phyloP scores from a whole-genome alignment of 2,329 filamentous ascomycete genomes.

The Botrytis fragariae region DNA sequence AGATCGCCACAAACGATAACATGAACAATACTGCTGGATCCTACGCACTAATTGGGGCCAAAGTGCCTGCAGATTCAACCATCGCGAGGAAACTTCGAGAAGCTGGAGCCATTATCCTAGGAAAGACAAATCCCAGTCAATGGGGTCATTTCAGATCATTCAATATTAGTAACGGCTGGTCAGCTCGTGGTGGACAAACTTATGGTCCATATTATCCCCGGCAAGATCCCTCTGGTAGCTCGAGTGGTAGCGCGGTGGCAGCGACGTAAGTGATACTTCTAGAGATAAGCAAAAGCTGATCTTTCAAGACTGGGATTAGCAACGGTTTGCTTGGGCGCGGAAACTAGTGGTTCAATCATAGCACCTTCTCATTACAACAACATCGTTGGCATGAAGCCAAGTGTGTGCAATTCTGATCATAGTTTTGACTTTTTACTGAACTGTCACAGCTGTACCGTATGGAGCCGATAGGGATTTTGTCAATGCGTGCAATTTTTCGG shows the following conservation, averaged over 20 bases:
- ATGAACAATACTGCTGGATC: slow-evolving; percentile 45
- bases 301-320: slow-evolving; percentile 38
- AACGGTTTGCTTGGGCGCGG: slow-evolving; percentile 46
- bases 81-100: slow-evolving; percentile 22
- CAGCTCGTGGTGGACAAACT: slow-evolving; percentile 58
- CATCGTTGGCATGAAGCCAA: slow-evolving; percentile 23
- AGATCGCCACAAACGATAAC: slow-evolving; percentile 38
- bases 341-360: slow-evolving; percentile 21
- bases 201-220: slow-evolving; percentile 45
- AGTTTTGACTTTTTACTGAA: background rate
- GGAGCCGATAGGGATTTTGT: background rate
- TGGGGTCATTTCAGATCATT: slow-evolving; percentile 54
- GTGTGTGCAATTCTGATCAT: background rate
- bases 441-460: slow-evolving; percentile 39
- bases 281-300: background rate
- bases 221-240: slow-evolving; percentile 45
- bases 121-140: slow-evolving; percentile 47
- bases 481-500: slow-evolving; percentile 47
- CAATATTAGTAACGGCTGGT: slow-evolving; percentile 62
- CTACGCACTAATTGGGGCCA: background rate
- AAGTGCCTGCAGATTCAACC: slow-evolving; percentile 17
- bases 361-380: slow-evolving; percentile 4
- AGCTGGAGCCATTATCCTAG: slow-evolving; percentile 26
- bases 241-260: slow-evolving; percentile 47
- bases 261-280: slow-evolving; percentile 21